phyloP scores from a whole-genome alignment of 2,329 filamentous ascomycete genomes.

The Zymoseptoria brevis region DNA sequence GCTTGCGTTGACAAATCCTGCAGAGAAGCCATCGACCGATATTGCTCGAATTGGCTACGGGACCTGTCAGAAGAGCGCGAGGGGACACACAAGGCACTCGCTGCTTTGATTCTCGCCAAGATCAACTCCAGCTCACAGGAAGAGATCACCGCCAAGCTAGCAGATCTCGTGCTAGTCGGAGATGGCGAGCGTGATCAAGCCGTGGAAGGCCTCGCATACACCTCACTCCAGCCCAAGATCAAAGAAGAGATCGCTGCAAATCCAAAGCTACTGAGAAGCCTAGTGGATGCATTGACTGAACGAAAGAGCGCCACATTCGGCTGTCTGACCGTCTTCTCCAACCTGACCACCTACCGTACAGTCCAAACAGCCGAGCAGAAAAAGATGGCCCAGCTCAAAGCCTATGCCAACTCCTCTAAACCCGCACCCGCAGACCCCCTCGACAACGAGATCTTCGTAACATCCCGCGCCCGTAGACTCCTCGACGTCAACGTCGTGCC shows the following conservation, averaged over 20 bases:
- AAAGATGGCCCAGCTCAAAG: slow-evolving; percentile 83
- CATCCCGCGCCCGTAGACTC: slow-evolving; percentile 65
- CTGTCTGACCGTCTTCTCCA: slow-evolving; percentile 74
- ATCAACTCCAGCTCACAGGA: slow-evolving; percentile 29
- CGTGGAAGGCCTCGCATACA: slow-evolving; percentile 87
- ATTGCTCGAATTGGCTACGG: slow-evolving; percentile 81
- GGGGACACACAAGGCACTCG: slow-evolving; percentile 31
- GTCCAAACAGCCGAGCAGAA: slow-evolving; percentile 80
- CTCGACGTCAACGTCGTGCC: slow-evolving; percentile 73
- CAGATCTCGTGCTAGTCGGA: slow-evolving; percentile 28
- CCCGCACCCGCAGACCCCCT: slow-evolving; percentile 54
- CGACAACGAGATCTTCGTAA: slow-evolving; percentile 68
- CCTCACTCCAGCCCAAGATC: slow-evolving; percentile 74
- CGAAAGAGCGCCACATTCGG: slow-evolving; percentile 57
- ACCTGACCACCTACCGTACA: slow-evolving; percentile 75
- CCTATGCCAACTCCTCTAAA: slow-evolving; percentile 81
- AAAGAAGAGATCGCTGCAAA: slow-evolving; percentile 74
- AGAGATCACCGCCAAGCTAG: slow-evolving; percentile 24
- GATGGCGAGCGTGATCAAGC: slow-evolving; percentile 49
- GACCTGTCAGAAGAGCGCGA: slow-evolving; percentile 55
- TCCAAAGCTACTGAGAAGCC: slow-evolving; percentile 55
- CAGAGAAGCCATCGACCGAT: slow-evolving; percentile 72
- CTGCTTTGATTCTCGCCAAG: slow-evolving; percentile 49
- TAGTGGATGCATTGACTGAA: slow-evolving; percentile 57
- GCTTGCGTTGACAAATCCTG: slow-evolving; percentile 80